Conservation (phyloP, 2,329 filamentous ascomycete genomes). For the Clathrospora elynae region DNA sequence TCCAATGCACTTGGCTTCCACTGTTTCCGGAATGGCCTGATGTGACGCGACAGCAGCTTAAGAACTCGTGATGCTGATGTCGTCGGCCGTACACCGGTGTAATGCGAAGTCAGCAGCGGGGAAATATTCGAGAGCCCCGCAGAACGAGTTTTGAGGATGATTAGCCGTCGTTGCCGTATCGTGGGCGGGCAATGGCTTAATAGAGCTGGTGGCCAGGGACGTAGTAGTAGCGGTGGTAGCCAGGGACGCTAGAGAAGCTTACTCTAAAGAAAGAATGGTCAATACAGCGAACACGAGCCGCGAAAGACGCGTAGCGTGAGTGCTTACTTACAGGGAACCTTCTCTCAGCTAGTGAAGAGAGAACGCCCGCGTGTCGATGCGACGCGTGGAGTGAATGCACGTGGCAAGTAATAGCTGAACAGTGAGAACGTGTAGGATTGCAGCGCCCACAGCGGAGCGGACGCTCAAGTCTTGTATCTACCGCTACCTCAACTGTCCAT, state of each 20-base stretch:
- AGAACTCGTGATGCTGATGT: slow-evolving; percentile 27
- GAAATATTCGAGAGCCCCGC: slow-evolving; percentile 1
- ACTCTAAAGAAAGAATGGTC: slow-evolving; percentile 32
- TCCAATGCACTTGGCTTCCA: slow-evolving; percentile 24
- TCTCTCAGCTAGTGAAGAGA: background rate
- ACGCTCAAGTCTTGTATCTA: slow-evolving; percentile 17
- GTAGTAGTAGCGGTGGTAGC: too few species aligned
- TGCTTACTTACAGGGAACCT: background rate
- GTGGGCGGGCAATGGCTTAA: slow-evolving; percentile 21
- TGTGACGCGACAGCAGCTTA: slow-evolving; percentile 4
- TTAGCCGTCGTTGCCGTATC: slow-evolving; percentile 1
- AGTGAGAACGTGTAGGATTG: background rate
- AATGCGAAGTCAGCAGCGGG: slow-evolving; percentile 1
- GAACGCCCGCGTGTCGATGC: background rate
- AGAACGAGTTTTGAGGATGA: slow-evolving; percentile 3
- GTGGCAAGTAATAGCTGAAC: background rate
- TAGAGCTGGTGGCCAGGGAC: too few species aligned
- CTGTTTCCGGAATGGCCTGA: slow-evolving; percentile 40
- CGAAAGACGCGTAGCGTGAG: background rate
- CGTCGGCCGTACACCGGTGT: slow-evolving; percentile 7
- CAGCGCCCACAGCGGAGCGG: slow-evolving; percentile 7
- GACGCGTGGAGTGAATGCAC: background rate
- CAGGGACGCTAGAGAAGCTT: slow-evolving; percentile 28
- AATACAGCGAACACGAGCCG: too few species aligned
- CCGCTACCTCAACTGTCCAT: slow-evolving; percentile 6